A percentile compares a stretch with the other conserved stretches of the same genome.
Conservation (phyloP, 2,329 filamentous ascomycete species). For the Pochonia chlamydosporia region DNA sequence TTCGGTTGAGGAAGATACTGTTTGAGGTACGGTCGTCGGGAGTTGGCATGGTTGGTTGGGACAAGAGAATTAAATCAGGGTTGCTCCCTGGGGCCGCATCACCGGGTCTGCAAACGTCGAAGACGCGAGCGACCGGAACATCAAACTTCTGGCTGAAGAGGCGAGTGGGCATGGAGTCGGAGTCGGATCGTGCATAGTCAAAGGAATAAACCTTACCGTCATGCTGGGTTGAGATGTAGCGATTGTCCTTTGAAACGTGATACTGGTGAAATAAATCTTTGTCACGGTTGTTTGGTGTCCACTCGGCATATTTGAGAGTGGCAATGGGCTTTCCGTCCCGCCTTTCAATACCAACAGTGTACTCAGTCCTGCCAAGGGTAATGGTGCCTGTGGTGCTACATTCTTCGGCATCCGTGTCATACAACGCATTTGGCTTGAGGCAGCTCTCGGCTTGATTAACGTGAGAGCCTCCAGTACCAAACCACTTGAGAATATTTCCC, state of each 20-base stretch:
- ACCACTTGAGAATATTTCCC: slow-evolving; percentile 76
- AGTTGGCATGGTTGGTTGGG: slow-evolving; percentile 69
- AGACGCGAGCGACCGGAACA: slow-evolving; percentile 79
- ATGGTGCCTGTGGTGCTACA: slow-evolving; percentile 77
- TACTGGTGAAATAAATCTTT: slow-evolving; percentile 83
- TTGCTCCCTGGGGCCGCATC: slow-evolving; percentile 58
- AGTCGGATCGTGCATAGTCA: slow-evolving; percentile 53
- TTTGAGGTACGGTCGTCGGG: slow-evolving; percentile 44
- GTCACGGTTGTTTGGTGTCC: slow-evolving; percentile 89
- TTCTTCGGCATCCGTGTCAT: slow-evolving; percentile 63
- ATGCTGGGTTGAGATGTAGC: slow-evolving; percentile 81
- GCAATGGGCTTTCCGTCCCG: slow-evolving; percentile 71
- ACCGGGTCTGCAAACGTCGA: slow-evolving; percentile 75
- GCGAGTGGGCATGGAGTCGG: slow-evolving; percentile 35
- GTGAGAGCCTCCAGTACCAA: slow-evolving; percentile 66
- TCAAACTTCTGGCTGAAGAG: slow-evolving; percentile 65
- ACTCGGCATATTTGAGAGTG: slow-evolving; percentile 88
- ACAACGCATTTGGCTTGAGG: slow-evolving; percentile 59
- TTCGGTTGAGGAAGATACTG: slow-evolving; percentile 81
- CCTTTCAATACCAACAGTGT: slow-evolving; percentile 80
- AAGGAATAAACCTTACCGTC: slow-evolving; percentile 81
- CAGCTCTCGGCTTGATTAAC: slow-evolving; percentile 71
- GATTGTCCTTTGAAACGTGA: slow-evolving; percentile 70
- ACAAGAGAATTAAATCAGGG: slow-evolving; percentile 74
- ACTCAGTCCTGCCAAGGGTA: slow-evolving; percentile 81